A percentile compares a stretch with the other conserved stretches of the same genome.
These are phyloP conservation scores for Leptographium procerum DNA, from an alignment of 2,329 filamentous ascomycete genomes.

Conservation along the genomic window DNA sequence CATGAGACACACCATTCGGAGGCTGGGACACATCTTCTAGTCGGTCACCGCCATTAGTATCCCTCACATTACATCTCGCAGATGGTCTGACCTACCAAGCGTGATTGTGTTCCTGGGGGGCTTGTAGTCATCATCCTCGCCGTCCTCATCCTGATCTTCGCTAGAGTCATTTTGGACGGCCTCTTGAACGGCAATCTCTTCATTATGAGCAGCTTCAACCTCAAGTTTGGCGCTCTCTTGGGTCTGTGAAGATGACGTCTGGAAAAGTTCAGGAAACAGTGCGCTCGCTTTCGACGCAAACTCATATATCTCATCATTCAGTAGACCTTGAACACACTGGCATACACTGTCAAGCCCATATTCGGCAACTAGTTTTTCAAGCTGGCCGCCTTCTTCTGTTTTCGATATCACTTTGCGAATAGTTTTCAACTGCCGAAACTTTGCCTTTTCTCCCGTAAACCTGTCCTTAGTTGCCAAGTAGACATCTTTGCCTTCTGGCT, in stretches of 20 bases:
- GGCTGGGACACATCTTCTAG: no score
- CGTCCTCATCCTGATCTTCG: not conserved
- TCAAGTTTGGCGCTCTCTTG: not conserved
- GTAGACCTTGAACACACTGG: not conserved
- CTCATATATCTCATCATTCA: not conserved
- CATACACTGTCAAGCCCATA: not conserved
- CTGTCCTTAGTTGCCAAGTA: not conserved
- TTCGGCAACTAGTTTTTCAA: not conserved
- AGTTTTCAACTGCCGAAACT: not conserved
- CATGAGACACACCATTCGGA: no score
- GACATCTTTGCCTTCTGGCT: not conserved
- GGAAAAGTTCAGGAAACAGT: not conserved
- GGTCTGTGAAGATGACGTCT: not conserved
- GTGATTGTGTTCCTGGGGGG: not conserved
- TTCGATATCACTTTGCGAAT: not conserved
- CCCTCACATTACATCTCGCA: not conserved
- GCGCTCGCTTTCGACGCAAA: not conserved
- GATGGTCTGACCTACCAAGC: not conserved
- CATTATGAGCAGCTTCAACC: not conserved
- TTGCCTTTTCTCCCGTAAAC: not conserved
- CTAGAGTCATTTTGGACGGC: not conserved
- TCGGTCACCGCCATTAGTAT: not conserved
- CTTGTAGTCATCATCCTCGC: not conserved
- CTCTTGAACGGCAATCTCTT: not conserved
- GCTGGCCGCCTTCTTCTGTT: not conserved